Conservation (phyloP, 139 green algal species). For the Picochlorum sp. region DNA sequence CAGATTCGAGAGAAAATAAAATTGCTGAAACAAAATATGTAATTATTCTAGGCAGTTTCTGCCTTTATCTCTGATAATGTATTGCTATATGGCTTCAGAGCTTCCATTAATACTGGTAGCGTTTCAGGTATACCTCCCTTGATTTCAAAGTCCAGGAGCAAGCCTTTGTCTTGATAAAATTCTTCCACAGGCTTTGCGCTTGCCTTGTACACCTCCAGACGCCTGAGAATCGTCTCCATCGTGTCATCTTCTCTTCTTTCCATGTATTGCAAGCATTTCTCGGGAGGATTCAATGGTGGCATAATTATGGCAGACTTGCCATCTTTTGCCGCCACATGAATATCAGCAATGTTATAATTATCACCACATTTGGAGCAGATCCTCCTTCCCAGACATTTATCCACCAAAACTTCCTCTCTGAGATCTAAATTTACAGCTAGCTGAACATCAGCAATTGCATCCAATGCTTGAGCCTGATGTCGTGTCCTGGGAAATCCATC, state of each 20-base stretch:
- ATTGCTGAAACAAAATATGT: conserved; percentile 18
- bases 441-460: conserved; percentile 46
- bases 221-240: conserved; percentile 62
- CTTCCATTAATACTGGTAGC: conserved; percentile 5
- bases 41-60: not conserved
- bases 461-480: conserved; percentile 60
- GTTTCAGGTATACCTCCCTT: conserved; percentile 81
- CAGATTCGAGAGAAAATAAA: conserved; percentile 23
- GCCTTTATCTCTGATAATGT: not conserved
- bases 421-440: conserved; percentile 84
- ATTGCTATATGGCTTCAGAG: not conserved
- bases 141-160: conserved; percentile 90
- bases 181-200: conserved; percentile 77
- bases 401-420: conserved; percentile 81
- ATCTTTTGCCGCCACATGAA: conserved; percentile 58
- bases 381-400: conserved; percentile 84
- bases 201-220: conserved; percentile 75
- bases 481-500: conserved; percentile 89
- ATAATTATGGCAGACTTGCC: conserved; percentile 73
- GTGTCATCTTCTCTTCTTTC: conserved; percentile 78
- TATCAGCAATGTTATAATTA: conserved; percentile 95
- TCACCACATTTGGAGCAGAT: conserved; percentile 85
- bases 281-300: conserved; percentile 74
- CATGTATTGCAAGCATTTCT: conserved; percentile 67
- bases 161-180: conserved; percentile 57